A percentile compares a stretch with the other conserved stretches of the same genome.
Evolutionary conservation across 2,329 filamentous ascomycete genomes (phyloP).

Genomic region (Monilinia aucupariae): DNA sequence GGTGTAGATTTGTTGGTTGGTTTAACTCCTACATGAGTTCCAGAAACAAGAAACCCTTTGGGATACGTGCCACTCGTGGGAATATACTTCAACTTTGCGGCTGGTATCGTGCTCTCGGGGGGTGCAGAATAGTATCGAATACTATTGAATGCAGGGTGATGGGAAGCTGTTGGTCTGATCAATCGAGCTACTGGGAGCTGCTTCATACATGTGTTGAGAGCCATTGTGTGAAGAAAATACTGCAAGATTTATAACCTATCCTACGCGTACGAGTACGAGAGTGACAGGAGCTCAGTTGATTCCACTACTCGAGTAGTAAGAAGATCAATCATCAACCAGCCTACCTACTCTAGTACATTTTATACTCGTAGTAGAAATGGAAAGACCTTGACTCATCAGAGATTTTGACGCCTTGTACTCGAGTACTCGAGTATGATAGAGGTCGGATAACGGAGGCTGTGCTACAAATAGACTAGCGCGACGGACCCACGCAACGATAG

Average conservation of each 20-base stretch:
- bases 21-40: constrained; percentile 89
- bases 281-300: neutral
- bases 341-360: constrained; percentile 2
- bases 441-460: constrained; percentile 7
- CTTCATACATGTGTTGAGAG: constrained; percentile 25
- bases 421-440: too few species aligned
- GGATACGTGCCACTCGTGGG: constrained; percentile 82
- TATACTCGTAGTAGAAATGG: neutral
- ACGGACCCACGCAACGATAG: neutral
- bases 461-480: constrained; percentile 7
- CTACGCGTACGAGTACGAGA: too few species aligned
- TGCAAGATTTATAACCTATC: neutral
- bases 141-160: constrained; percentile 19
- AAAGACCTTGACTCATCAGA: constrained; percentile 18
- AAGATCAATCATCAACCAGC: constrained; percentile 5
- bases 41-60: constrained; percentile 80
- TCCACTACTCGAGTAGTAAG: too few species aligned
- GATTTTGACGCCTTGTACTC: constrained; percentile 3
- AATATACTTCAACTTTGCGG: constrained; percentile 84
- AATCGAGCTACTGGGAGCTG: constrained; percentile 26
- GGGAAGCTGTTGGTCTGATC: constrained; percentile 25
- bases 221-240: constrained; percentile 27
- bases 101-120: constrained; percentile 56
- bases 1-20: constrained; percentile 85
- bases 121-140: constrained; percentile 54